These are phyloP conservation scores for Diplosphaera chodatii DNA, from an alignment of 139 green algal species.

Conservation along the genomic window DNA sequence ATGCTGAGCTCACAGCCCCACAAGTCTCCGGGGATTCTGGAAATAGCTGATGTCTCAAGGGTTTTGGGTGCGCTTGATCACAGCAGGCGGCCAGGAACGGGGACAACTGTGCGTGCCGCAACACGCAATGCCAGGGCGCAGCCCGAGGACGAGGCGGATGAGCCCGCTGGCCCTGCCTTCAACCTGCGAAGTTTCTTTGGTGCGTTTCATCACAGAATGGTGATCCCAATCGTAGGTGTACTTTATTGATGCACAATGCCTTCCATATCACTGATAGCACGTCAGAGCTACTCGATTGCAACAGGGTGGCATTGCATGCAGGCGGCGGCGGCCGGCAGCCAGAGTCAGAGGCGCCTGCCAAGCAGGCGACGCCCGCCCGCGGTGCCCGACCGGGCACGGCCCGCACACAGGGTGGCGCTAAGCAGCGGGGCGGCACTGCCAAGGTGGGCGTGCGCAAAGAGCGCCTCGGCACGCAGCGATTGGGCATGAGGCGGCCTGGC, in stretches of 20 bases:
- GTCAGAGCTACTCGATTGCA: too few relatives aligned
- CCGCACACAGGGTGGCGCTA: background rate
- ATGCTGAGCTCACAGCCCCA: too few relatives aligned
- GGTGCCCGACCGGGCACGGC: background rate
- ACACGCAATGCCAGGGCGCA: background rate
- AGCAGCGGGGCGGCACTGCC: background rate
- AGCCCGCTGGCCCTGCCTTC: background rate
- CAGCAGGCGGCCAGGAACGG: background rate
- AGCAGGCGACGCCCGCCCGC: background rate
- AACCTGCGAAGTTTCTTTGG: background rate
- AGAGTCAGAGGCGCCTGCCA: background rate
- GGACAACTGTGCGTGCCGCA: background rate
- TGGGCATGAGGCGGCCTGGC: background rate
- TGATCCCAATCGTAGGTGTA: too few relatives aligned
- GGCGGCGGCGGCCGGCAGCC: too few relatives aligned
- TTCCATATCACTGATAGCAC: too few relatives aligned
- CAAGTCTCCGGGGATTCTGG: too few relatives aligned
- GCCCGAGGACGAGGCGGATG: background rate
- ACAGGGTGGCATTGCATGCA: too few relatives aligned
- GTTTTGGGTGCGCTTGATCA: too few relatives aligned
- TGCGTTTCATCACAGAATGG: too few relatives aligned
- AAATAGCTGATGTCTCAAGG: too few relatives aligned
- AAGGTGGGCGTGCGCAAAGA: background rate
- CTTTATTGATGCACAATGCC: too few relatives aligned
- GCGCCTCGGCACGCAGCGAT: background rate